Conservation (phyloP, 2,329 filamentous ascomycete genomes). For the Emmonsia crescens region DNA sequence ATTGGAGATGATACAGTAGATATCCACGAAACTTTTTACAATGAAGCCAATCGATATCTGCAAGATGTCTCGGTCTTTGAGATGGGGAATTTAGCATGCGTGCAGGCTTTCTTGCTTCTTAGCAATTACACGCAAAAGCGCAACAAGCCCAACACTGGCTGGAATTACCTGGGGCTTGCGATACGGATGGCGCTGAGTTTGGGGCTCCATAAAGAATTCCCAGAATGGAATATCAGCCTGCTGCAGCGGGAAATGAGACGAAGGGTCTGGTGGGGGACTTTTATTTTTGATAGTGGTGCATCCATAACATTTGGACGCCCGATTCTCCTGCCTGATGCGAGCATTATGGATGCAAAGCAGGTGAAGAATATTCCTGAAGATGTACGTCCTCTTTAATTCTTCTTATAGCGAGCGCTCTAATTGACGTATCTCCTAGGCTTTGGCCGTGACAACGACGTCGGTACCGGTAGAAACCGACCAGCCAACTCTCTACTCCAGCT, state of each 20-base stretch:
- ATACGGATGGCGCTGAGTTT: slow-evolving; percentile 41
- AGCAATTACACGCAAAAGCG: slow-evolving; percentile 42
- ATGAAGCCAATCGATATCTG: slow-evolving; percentile 37
- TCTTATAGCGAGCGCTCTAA: background rate
- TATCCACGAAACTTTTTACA: slow-evolving; percentile 27
- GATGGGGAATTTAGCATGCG: slow-evolving; percentile 39
- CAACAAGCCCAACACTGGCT: slow-evolving; percentile 42
- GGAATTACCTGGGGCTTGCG: slow-evolving; percentile 40
- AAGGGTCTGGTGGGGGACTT: slow-evolving; percentile 34
- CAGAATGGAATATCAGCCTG: slow-evolving; percentile 36
- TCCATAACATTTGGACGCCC: slow-evolving; percentile 42
- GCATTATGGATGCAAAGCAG: slow-evolving; percentile 32
- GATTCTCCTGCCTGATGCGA: slow-evolving; percentile 35
- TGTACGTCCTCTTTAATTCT: slow-evolving; percentile 11
- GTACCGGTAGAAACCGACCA: slow-evolving; percentile 28
- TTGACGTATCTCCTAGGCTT: background rate
- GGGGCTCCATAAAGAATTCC: slow-evolving; percentile 42
- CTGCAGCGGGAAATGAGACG: slow-evolving; percentile 32
- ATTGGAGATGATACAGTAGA: slow-evolving; percentile 34
- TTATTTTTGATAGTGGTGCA: slow-evolving; percentile 40
- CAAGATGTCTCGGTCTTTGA: slow-evolving; percentile 39
- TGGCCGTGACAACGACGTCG: slow-evolving; percentile 27
- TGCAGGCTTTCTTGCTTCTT: slow-evolving; percentile 38
- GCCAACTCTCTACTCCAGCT: slow-evolving; percentile 34
- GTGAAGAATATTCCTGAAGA: slow-evolving; percentile 37